Evolutionary conservation across 148 eudicot species (phyloP).

Genomic region (Persicaria tinctoria): DNA sequence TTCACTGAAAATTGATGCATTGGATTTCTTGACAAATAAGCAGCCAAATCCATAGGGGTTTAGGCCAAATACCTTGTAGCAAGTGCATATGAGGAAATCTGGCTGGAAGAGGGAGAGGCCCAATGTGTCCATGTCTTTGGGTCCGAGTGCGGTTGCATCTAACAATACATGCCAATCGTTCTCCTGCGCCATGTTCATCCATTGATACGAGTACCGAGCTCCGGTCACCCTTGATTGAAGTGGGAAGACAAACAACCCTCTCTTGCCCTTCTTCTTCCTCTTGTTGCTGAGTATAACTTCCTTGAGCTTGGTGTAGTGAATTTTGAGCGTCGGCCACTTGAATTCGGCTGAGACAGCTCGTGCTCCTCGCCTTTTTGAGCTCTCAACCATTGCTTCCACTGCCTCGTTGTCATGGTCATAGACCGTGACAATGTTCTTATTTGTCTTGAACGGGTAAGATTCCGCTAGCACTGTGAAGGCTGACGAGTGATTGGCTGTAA

Average conservation of each 20-base stretch:
- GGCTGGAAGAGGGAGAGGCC: constrained; percentile 79
- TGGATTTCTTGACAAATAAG: constrained; percentile 77
- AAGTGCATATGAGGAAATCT: constrained; percentile 78
- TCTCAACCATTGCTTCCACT: constrained; percentile 41
- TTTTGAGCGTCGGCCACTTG: constrained; percentile 78
- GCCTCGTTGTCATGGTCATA: constrained; percentile 89
- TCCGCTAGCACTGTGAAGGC: constrained; percentile 83
- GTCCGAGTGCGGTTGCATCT: constrained; percentile 91
- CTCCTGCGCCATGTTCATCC: constrained; percentile 91
- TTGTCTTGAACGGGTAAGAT: constrained; percentile 69
- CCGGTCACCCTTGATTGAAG: constrained; percentile 86
- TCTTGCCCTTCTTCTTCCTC: constrained; percentile 28
- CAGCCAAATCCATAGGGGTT: constrained; percentile 93
- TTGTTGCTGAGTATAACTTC: constrained; percentile 50
- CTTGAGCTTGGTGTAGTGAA: constrained; percentile 49
- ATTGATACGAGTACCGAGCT: constrained; percentile 84
- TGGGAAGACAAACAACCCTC: constrained; percentile 79
- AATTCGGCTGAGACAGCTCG: constrained; percentile 61
- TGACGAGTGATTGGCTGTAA: constrained; percentile 82
- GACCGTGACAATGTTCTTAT: constrained; percentile 62
- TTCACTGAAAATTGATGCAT: constrained; percentile 40
- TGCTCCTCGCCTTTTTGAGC: constrained; percentile 75
- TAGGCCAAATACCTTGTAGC: constrained; percentile 90
- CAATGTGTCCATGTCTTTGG: constrained; percentile 90
- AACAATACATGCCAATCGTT: constrained; percentile 93